These are phyloP conservation scores for Camellia oleifera DNA, from an alignment of 179 eudicot species.

Conservation along the genomic window DNA sequence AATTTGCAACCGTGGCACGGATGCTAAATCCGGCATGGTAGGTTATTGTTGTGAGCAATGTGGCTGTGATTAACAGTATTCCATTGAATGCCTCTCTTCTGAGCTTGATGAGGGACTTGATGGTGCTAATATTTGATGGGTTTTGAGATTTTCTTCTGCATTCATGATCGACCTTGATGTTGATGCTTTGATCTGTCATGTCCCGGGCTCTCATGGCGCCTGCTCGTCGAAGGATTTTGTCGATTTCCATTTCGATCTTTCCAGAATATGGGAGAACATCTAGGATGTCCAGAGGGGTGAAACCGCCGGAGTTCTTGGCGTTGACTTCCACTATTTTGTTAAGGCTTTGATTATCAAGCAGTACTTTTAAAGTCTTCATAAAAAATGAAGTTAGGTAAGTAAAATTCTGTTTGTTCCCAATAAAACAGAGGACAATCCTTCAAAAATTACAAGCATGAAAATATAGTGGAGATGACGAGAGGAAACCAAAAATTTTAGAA, in stretches of 20 bases:
- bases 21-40: not conserved
- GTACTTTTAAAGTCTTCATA: not conserved
- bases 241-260: not conserved
- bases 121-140: not conserved
- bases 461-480: not conserved
- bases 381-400: no score
- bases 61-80: not conserved
- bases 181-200: not conserved
- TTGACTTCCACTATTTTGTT: not conserved
- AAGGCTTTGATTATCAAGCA: not conserved
- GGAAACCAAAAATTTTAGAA: not conserved
- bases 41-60: not conserved
- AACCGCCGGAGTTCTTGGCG: not conserved
- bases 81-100: not conserved
- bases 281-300: not conserved
- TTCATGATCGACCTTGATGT: not conserved
- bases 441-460: not conserved
- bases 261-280: not conserved
- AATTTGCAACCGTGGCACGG: not conserved
- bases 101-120: not conserved
- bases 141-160: not conserved
- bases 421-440: not conserved
- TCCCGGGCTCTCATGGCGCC: constrained; percentile 9
- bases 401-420: not conserved
- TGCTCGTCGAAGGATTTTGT: not conserved